Evolutionary conservation across 2,329 filamentous ascomycete genomes (phyloP), one percentile per base, ranked within the genome.

Genomic region (Periconia digitata): DNA sequence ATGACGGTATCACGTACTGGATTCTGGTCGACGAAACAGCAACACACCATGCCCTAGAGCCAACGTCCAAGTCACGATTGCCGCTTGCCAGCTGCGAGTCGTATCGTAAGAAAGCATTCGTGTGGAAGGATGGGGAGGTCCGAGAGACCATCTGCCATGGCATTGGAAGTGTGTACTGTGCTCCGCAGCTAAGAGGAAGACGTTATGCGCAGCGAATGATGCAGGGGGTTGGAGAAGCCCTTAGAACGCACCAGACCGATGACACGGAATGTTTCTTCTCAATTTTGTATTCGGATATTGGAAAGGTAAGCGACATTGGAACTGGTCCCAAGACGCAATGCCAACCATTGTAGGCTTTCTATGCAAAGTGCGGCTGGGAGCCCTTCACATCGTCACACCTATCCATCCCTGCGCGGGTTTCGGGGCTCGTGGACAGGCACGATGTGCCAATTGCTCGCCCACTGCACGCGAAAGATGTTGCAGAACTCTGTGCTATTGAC

Each of bases 141-240:
- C 67, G 75, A 46, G 83, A 89, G 39, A 82, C 79, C 2, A 74
- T 84, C 8, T 82, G 83, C 15, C 86, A 95, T 71, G 90, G 87
- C 5, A 81, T 95, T 47, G 89, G 85, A 13, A 89, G 86, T 51
- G 90, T 95, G n/a, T 94, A 86, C 67, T 90, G 85, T 3, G 80
- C 84, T 35, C 79, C 82, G 0, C 76, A 83, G 59, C 83, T 83
- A 67, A 75, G 90, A 48, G 85, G 87, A 15, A 80, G 79, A 56
- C 87, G 89, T 17, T 96, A 96, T 71, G 90, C 89, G 0, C 81
- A 82, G 49, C 79, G 86, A 47, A 90, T 96, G 90, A 84, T 96
- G 74, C 72, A 71, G 36, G 84, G 92, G 58, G 66, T 94, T 29
- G 84, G 80, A 3, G 72, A 74, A 43, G 74, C 72, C 44, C 62